phyloP scores from a whole-genome alignment of 176 grass and related monocot genomes.

The Oryza punctata region DNA sequence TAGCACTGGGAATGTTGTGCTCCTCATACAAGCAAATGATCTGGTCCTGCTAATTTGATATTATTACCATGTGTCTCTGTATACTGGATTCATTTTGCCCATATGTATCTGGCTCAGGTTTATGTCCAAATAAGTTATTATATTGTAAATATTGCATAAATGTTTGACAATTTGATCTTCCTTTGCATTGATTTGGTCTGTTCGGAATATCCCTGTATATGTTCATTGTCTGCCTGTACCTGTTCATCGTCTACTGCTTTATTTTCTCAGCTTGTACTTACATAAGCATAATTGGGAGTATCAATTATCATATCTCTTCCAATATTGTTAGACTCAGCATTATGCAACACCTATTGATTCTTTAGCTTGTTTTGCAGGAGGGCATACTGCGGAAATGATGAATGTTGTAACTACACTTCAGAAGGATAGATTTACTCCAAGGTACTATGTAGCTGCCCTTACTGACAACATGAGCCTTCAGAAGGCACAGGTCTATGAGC shows the following conservation, averaged over 20 bases:
- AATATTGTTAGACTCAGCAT: not conserved
- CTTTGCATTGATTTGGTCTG: not conserved
- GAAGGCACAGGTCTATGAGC: slow-evolving; percentile 80
- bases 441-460: slow-evolving; percentile 85
- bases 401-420: slow-evolving; percentile 67
- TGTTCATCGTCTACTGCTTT: not conserved
- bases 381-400: slow-evolving; percentile 93
- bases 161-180: not conserved
- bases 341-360: slow-evolving; percentile 25
- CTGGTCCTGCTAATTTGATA: not conserved
- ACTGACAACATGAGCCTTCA: slow-evolving; percentile 95
- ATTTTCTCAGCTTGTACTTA: not conserved
- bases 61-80: not conserved
- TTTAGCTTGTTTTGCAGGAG: slow-evolving; percentile 48
- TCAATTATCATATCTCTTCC: not conserved
- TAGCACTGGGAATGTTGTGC: not conserved
- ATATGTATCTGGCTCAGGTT: not conserved
- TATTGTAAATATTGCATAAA: not conserved
- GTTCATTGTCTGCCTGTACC: too few relatives aligned
- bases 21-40: not conserved
- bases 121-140: not conserved
- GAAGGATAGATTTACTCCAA: slow-evolving; percentile 76
- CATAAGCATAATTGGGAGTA: not conserved
- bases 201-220: not conserved
- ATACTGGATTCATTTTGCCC: not conserved